Conservation (phyloP, 2,329 filamentous ascomycete species). For the Aspergillus sp. region DNA sequence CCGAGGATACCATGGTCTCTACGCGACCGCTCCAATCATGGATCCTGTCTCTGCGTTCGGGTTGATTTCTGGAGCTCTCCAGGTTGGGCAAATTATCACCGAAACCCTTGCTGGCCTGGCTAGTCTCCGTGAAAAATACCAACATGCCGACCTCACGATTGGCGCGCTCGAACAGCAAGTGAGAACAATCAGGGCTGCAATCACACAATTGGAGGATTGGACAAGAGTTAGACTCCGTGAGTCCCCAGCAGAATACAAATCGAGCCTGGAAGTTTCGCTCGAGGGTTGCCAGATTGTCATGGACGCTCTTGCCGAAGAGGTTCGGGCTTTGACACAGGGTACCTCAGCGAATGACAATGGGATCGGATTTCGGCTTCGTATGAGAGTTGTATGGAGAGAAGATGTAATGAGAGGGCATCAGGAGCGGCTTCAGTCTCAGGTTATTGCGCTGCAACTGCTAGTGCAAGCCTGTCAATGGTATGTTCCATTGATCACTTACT, state of each 20-base stretch:
- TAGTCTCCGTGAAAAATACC: constrained; percentile 34
- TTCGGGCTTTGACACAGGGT: constrained; percentile 29
- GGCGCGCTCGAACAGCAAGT: constrained; percentile 37
- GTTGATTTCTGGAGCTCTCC: constrained; percentile 33
- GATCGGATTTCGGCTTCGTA: constrained; percentile 26
- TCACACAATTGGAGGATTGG: constrained; percentile 40
- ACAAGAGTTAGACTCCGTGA: constrained; percentile 25
- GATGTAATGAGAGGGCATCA: constrained; percentile 37
- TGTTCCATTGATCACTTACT: constrained; percentile 1
- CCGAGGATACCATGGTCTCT: constrained; percentile 2
- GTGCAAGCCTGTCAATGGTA: constrained; percentile 42
- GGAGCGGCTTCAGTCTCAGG: constrained; percentile 36
- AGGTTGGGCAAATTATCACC: constrained; percentile 34
- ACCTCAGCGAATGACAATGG: constrained; percentile 17
- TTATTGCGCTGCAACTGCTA: constrained; percentile 38
- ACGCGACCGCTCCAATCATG: constrained; percentile 23
- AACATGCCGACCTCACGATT: constrained; percentile 40
- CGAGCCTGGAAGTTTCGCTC: constrained; percentile 34
- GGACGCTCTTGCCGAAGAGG: constrained; percentile 36
- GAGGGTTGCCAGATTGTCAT: constrained; percentile 38
- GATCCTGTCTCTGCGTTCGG: constrained; percentile 39
- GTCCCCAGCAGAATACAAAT: constrained; percentile 21
- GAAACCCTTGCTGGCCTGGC: constrained; percentile 34
- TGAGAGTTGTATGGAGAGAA: constrained; percentile 39
- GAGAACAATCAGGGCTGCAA: constrained; percentile 35